Conservation (phyloP, 495 filamentous ascomycete genomes). For the Parmelia sp. region DNA sequence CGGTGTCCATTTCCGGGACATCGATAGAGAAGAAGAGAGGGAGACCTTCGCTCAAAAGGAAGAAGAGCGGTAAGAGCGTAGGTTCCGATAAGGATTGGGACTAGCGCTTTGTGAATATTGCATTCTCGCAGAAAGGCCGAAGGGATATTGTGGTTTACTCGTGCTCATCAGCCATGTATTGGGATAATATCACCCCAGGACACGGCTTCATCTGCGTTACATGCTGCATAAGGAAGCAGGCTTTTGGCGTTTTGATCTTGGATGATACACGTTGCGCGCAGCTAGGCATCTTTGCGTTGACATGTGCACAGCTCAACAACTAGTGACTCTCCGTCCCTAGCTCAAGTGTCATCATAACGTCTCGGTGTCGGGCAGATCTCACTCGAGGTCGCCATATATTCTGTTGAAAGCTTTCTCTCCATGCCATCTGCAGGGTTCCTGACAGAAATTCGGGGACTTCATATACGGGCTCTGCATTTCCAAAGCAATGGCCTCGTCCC, state of each 20-base stretch:
- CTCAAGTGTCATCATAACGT: neutral
- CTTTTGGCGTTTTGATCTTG: constrained; percentile 5
- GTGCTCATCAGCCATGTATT: neutral
- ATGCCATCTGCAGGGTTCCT: neutral
- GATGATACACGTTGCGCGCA: constrained; percentile 7
- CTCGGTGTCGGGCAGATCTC: neutral
- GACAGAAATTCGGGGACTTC: too few relatives aligned
- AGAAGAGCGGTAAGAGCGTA: constrained; percentile 25
- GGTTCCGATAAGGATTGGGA: constrained; percentile 26
- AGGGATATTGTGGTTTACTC: neutral
- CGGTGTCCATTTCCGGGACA: constrained; percentile 30
- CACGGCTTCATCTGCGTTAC: constrained; percentile 7
- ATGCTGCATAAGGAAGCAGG: constrained; percentile 11
- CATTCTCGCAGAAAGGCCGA: neutral
- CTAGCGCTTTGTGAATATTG: constrained; percentile 7
- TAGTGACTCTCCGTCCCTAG: neutral
- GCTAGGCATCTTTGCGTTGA: constrained; percentile 12
- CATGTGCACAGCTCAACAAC: neutral
- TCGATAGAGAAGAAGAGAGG: constrained; percentile 27
- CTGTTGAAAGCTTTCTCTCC: neutral
- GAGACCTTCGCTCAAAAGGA: constrained; percentile 22
- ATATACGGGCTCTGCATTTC: too few relatives aligned
- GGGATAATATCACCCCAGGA: neutral
- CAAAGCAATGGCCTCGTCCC: too few relatives aligned
- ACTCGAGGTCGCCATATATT: too few relatives aligned